Percentiles rank a stretch among this genome's conserved stretches.
Conservation (phyloP, 192 early-diverging fungal genomes). For the Bifiguratus adelaidae region DNA sequence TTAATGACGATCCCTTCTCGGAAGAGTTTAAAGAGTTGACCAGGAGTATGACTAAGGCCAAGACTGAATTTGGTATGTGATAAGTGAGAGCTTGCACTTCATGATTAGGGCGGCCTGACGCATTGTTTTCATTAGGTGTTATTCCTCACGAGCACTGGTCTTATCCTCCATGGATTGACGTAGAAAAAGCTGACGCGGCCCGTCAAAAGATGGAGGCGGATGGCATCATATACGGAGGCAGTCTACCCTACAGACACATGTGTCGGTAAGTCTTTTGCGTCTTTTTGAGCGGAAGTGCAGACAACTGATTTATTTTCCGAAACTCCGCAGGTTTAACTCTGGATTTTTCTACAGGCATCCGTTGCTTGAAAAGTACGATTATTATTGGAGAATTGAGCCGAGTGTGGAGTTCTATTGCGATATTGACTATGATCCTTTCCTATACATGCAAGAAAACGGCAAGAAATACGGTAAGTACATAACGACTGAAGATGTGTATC, state of each 20-base stretch:
- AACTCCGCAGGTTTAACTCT: constrained; percentile 39
- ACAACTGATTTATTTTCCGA: not conserved
- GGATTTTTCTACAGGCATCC: constrained; percentile 75
- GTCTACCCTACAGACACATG: constrained; percentile 68
- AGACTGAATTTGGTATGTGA: constrained; percentile 58
- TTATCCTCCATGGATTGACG: constrained; percentile 70
- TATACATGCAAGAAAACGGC: constrained; percentile 62
- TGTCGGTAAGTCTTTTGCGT: constrained; percentile 34
- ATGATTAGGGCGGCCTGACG: too few relatives aligned
- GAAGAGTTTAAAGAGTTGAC: constrained; percentile 52
- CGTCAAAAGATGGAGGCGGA: constrained; percentile 39
- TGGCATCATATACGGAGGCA: constrained; percentile 49
- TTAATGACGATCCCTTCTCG: constrained; percentile 72
- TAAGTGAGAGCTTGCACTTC: too few relatives aligned
- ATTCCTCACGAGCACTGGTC: too few relatives aligned
- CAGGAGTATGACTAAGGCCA: constrained; percentile 39
- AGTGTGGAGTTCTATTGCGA: constrained; percentile 75
- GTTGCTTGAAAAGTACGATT: constrained; percentile 55
- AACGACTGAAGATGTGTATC: not conserved
- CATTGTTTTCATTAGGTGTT: constrained; percentile 26
- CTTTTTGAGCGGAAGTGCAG: not conserved
- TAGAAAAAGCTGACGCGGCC: constrained; percentile 34
- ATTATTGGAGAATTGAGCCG: constrained; percentile 88
- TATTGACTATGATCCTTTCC: constrained; percentile 80
- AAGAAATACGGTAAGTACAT: constrained; percentile 56